Conservation (phyloP, 257 asterid species). For the Voacanga thouarsii region DNA sequence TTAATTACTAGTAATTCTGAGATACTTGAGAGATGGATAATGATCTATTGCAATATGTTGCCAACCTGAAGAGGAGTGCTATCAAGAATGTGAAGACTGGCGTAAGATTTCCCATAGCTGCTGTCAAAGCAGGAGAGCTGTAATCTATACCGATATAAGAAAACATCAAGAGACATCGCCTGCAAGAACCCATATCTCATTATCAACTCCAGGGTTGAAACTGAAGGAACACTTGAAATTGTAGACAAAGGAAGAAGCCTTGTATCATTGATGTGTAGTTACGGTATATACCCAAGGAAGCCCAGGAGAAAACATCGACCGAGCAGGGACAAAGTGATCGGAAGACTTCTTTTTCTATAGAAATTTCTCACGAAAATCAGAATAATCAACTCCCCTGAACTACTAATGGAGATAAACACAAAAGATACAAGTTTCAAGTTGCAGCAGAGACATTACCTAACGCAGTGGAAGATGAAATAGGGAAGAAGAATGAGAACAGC, state of each 20-base stretch:
- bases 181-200: background rate
- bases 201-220: background rate
- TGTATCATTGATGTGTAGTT: background rate
- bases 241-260: no score
- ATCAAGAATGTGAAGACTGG: slow-evolving; percentile 26
- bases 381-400: background rate
- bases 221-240: no score
- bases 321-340: slow-evolving; percentile 22
- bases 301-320: slow-evolving; percentile 29
- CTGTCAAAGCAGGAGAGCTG: slow-evolving; percentile 24
- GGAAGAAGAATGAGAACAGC: slow-evolving; percentile 30
- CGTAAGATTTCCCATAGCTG: slow-evolving; percentile 22
- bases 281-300: slow-evolving; percentile 22
- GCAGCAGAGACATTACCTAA: slow-evolving; percentile 17
- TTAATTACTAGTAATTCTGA: no score
- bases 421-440: background rate
- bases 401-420: background rate
- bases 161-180: slow-evolving; percentile 20
- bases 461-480: slow-evolving; percentile 20
- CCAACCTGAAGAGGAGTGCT: slow-evolving; percentile 21
- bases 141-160: slow-evolving; percentile 11
- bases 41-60: no score
- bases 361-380: background rate
- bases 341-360: slow-evolving; percentile 18
- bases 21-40: no score